A percentile compares a stretch with the other conserved stretches of the same genome.
Evolutionary conservation across 2,329 filamentous ascomycete species (phyloP).

Genomic region (Incumbomyces lentus): DNA sequence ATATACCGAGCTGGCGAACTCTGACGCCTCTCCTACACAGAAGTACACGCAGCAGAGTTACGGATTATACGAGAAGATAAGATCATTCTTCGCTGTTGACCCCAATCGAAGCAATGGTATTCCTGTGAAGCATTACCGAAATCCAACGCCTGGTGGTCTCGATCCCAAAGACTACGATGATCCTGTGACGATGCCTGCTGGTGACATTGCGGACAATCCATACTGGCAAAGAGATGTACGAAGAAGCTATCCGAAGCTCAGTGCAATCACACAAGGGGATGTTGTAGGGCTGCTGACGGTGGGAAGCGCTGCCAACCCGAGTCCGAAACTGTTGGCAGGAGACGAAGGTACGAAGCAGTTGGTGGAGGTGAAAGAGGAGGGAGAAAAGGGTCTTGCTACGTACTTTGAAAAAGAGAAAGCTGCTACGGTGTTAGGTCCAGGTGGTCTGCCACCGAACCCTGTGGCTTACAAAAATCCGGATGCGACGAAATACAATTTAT

Average conservation of each 20-base stretch:
- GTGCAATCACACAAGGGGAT: constrained; percentile 72
- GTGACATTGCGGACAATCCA: constrained; percentile 79
- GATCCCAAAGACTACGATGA: constrained; percentile 67
- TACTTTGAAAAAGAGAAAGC: constrained; percentile 53
- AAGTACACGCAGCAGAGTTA: constrained; percentile 92
- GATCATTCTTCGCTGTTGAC: constrained; percentile 68
- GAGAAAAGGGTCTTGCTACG: constrained; percentile 60
- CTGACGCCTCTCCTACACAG: constrained; percentile 36
- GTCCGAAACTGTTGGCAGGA: constrained; percentile 64
- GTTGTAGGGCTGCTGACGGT: constrained; percentile 75
- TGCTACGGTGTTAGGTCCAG: constrained; percentile 54
- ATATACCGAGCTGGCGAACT: not conserved
- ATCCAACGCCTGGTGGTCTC: constrained; percentile 65
- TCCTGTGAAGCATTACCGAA: constrained; percentile 86
- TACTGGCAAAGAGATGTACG: constrained; percentile 94
- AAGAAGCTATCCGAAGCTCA: constrained; percentile 69
- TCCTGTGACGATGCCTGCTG: constrained; percentile 72
- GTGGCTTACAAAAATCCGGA: constrained; percentile 51
- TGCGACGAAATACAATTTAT: constrained; percentile 61
- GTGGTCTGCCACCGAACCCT: constrained; percentile 79
- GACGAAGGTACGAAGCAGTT: constrained; percentile 64
- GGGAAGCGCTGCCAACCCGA: constrained; percentile 70
- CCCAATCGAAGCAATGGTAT: constrained; percentile 82
- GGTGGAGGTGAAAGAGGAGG: constrained; percentile 64
- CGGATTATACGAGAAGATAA: constrained; percentile 78